These are phyloP conservation scores for Russula sp. DNA, from an alignment of 768 basidiomycete species.

Conservation along the genomic window DNA sequence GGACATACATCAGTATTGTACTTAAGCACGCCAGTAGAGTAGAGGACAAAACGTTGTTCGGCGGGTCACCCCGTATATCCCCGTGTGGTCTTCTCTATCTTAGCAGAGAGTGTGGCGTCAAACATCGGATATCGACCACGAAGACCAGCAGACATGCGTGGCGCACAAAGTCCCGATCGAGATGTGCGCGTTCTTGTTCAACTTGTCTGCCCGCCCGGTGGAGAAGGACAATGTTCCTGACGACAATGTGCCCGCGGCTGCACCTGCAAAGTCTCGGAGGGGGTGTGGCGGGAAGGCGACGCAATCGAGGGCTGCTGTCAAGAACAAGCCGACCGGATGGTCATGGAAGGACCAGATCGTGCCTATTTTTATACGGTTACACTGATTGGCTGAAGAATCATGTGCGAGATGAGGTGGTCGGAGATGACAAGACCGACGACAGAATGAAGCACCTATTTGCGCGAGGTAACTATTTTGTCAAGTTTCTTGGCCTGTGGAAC, in stretches of 20 bases:
- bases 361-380: constrained; percentile 41
- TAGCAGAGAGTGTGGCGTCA: too few relatives aligned
- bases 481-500: too few relatives aligned
- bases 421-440: too few relatives aligned
- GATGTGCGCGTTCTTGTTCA: constrained; percentile 86
- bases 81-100: too few relatives aligned
- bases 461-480: too few relatives aligned
- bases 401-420: too few relatives aligned
- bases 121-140: constrained; percentile 52
- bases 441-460: too few relatives aligned
- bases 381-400: constrained; percentile 42
- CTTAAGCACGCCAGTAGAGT: too few relatives aligned
- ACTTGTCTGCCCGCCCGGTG: constrained; percentile 81
- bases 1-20: too few relatives aligned
- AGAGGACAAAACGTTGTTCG: too few relatives aligned
- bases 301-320: constrained; percentile 38
- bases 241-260: constrained; percentile 41
- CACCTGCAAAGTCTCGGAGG: constrained; percentile 45
- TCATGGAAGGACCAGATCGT: constrained; percentile 78
- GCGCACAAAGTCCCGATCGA: constrained; percentile 74
- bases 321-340: constrained; percentile 45
- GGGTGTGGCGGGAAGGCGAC: constrained; percentile 56
- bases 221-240: constrained; percentile 65
- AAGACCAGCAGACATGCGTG: constrained; percentile 54
- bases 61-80: too few relatives aligned